Base-by-base conservation (phyloP, 352 stramenopile genomes). In the Peronospora belbahrii region DNA sequence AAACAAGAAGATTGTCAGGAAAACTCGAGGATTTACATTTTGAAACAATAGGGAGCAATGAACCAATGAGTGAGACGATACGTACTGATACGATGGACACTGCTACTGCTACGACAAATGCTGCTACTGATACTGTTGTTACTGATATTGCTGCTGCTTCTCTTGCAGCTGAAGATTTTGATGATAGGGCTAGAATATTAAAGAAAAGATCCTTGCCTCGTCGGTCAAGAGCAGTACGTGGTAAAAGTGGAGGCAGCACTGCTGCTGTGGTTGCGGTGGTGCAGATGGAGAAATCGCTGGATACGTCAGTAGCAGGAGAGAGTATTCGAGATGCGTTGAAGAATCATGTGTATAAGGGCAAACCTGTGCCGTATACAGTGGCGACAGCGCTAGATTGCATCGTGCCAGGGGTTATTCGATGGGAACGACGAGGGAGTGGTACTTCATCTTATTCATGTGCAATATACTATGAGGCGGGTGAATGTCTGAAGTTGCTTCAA, bases 271-370 rank as follows among this genome's bases (percentile, higher is more conserved):
- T 11, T 33, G 42, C 35, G 3, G 14, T 63, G 6, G 52, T 84
- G n/a, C 58, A 67, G 13, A 64, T 84, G 60, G 65, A 80, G 20
- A 51, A 52, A n/a, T 59, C 67, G 0, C 35, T 86, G 4, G 41
- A 67, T 15, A 42, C 45, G 2, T 86, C 74, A 0, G 42, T 36
- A 4, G 47, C 60, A 15, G 71, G 71, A 17, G 27, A 56, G 2
- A 57, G 41, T 13, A 73, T 84, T 43, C 44, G 49, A n/a, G 30
- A 56, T 2, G 71, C 74, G 8, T 46, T 86, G 5, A 57, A 66
- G 19, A 62, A 23, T 17, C 74, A 84, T 34, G 34, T 64, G 13
- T 80, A 84, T 52, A 83, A 84, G 47, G 71, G 65, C 48, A 82
- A 83, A 45, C 24, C 48, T 2, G 44, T 86, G 10, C 38, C 65